Conservation (phyloP, 129 eudicot genomes). For the Daucus carota region DNA sequence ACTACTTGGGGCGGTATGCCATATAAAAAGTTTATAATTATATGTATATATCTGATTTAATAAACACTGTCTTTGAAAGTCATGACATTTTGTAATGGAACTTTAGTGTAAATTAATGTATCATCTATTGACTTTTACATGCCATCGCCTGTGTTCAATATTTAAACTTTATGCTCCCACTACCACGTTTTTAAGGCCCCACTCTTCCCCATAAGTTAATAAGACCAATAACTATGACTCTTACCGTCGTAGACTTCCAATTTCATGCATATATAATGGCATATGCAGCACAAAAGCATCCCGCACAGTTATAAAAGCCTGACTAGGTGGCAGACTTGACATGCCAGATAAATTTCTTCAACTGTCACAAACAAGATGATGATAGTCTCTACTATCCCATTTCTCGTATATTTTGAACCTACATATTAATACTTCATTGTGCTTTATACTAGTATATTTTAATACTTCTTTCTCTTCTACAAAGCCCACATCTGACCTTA, state of each 20-base stretch:
- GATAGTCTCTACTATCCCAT: background rate
- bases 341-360: background rate
- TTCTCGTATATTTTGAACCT: background rate
- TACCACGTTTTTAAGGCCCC: background rate
- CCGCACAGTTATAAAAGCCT: background rate
- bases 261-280: background rate
- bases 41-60: background rate
- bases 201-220: background rate
- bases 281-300: background rate
- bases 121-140: background rate
- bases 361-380: background rate
- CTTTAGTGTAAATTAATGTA: background rate
- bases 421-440: no score
- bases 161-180: background rate
- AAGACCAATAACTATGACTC: background rate
- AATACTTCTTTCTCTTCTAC: no score
- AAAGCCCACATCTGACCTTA: no score
- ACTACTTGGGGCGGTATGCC: constrained; percentile 88
- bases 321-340: background rate
- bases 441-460: background rate
- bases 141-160: background rate
- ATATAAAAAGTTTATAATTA: background rate
- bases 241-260: background rate
- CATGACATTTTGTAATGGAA: background rate
- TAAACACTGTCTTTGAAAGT: background rate